Base-by-base conservation (phyloP, 495 filamentous ascomycete species). In the Friedmanniomyces simplex region DNA sequence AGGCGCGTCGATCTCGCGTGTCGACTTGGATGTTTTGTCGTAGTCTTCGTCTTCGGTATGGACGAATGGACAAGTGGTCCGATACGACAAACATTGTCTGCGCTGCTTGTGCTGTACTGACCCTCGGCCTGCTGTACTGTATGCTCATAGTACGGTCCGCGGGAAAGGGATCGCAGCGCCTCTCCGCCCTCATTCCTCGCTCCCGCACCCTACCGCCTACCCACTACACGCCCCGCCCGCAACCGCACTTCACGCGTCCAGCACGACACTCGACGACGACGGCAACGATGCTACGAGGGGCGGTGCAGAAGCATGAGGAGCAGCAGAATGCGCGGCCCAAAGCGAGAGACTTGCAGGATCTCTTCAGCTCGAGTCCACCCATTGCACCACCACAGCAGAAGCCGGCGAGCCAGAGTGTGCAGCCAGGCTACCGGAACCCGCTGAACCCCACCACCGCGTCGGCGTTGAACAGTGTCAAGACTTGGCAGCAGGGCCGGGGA, bases 371-470 rank as follows among this genome's bases (percentile, higher is more conserved):
- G 20, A 63, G 62, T 54, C 50, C 54, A 16, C 58, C 53, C 2
- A 20, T 20, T 13, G 37, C 13, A 18, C 14, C 49, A 32, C 34
- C 50, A n/a, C 28, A 49, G 21, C 30, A 11, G 12, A 53, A 53
- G 41, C 46, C 42, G n/a, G 39, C 50, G 13, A 47, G 22, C n/a
- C 51, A 50, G 14, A 16, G 8, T 16, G 26, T 37, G 3, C 59
- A 49, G 39, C 28, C 64, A 16, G 54, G 55, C 50, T 64, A 58
- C 25, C 54, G 59, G 14, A 68, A 69, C 46, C 55, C 65, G 13
- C 30, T 63, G 16, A 62, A 51, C n/a, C 61, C 63, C 2, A 46
- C 42, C 4, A 36, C 60, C 30, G 43, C 63, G 52, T 51, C 42
- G 20, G 2, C 28, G 12, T 8, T 55, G 24, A 64, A 66, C 48